phyloP scores from a whole-genome alignment of 2,329 filamentous ascomycete genomes.

The Hawksworthiomyces lignivorus region DNA sequence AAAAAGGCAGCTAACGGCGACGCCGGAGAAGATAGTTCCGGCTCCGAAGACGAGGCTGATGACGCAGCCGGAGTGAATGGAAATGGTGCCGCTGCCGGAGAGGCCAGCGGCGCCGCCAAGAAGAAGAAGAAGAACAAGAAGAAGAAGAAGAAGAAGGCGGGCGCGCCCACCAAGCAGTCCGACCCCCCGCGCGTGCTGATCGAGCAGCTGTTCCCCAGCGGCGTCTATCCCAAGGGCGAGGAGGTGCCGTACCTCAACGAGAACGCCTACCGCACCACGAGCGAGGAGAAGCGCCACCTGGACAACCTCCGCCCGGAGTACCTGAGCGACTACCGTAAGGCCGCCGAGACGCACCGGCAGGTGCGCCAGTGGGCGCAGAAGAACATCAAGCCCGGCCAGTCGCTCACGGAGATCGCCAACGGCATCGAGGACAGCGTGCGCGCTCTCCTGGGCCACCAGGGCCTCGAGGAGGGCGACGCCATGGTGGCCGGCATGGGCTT shows the following conservation, averaged over 20 bases:
- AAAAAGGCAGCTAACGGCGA: constrained; percentile 31
- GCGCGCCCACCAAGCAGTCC: constrained; percentile 61
- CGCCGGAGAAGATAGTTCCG: constrained; percentile 35
- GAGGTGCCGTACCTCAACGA: constrained; percentile 71
- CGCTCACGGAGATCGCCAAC: constrained; percentile 70
- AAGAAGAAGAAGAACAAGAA: constrained; percentile 77
- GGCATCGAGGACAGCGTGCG: constrained; percentile 75
- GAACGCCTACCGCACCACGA: constrained; percentile 71
- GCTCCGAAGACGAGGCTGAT: constrained; percentile 47
- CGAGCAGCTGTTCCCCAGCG: constrained; percentile 64
- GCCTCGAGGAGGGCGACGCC: constrained; percentile 68
- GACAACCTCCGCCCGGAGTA: constrained; percentile 75
- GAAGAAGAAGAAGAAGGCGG: constrained; percentile 65
- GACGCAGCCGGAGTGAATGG: constrained; percentile 26
- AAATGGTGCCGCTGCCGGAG: constrained; percentile 12
- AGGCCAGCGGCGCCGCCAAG: constrained; percentile 35
- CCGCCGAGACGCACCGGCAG: constrained; percentile 71
- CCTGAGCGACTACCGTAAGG: constrained; percentile 69
- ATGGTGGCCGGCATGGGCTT: constrained; percentile 74
- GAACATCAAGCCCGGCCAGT: constrained; percentile 71
- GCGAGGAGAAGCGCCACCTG: constrained; percentile 75
- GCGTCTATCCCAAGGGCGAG: constrained; percentile 68
- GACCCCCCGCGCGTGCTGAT: constrained; percentile 67
- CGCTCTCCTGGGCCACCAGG: constrained; percentile 65
- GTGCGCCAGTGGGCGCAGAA: constrained; percentile 74